A percentile compares a stretch with the other conserved stretches of the same genome.
Conservation (phyloP, 305 asterid species). For the Fraxinus albicans region DNA sequence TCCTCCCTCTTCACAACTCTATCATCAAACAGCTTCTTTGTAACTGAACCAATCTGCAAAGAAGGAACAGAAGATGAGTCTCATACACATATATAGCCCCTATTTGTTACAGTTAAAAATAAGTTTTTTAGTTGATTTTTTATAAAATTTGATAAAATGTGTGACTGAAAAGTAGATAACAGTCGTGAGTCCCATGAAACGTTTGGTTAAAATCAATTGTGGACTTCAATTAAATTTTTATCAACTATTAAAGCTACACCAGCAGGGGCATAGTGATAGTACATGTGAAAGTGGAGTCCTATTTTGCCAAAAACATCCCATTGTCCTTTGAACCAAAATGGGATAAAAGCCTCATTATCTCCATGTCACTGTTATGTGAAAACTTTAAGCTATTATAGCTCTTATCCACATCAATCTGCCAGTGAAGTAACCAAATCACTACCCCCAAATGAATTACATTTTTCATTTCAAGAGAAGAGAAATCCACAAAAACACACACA, state of each 20-base stretch:
- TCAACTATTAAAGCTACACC: background rate
- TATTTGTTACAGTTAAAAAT: background rate
- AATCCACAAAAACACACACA: background rate
- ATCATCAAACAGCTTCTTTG: conserved; percentile 68
- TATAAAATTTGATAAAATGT: background rate
- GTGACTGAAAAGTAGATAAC: background rate
- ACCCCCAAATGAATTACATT: background rate
- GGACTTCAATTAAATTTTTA: no score
- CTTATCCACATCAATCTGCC: background rate
- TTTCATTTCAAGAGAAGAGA: background rate
- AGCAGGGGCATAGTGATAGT: background rate
- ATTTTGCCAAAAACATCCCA: background rate
- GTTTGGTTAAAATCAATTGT: background rate
- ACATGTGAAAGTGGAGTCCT: background rate
- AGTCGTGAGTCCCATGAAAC: background rate
- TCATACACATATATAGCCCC: background rate
- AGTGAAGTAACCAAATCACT: background rate
- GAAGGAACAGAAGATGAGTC: background rate
- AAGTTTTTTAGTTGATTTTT: background rate
- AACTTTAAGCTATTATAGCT: background rate
- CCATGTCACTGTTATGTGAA: background rate
- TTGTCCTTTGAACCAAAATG: background rate
- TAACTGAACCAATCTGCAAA: conserved; percentile 60
- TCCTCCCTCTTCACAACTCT: conserved; percentile 83
- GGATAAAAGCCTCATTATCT: background rate